phyloP scores from a whole-genome alignment of 2,329 filamentous ascomycete genomes.

The Trichoderma endophyticum region DNA sequence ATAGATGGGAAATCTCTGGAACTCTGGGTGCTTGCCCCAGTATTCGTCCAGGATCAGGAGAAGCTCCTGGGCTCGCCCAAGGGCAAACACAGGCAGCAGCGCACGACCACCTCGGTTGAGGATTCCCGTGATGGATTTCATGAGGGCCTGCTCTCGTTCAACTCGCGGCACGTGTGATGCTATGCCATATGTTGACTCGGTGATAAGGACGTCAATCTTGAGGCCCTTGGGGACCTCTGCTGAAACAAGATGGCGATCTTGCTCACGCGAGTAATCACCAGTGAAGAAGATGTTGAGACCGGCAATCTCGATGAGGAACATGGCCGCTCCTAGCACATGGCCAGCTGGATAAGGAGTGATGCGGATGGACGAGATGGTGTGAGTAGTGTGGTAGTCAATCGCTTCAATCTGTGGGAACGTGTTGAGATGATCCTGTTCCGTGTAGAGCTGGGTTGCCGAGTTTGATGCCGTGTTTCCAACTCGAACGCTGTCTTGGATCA shows the following conservation, averaged over 20 bases:
- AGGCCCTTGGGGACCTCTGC: slow-evolving; percentile 84
- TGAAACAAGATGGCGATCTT: slow-evolving; percentile 92
- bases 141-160: slow-evolving; percentile 87
- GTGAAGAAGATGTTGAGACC: slow-evolving; percentile 97
- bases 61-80: slow-evolving; percentile 90
- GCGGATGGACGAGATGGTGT: slow-evolving; percentile 92
- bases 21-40: slow-evolving; percentile 86
- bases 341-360: slow-evolving; percentile 97
- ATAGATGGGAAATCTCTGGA: slow-evolving; percentile 90
- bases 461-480: slow-evolving; percentile 71
- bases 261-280: slow-evolving; percentile 93
- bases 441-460: slow-evolving; percentile 74
- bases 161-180: slow-evolving; percentile 87
- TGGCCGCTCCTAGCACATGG: slow-evolving; percentile 95
- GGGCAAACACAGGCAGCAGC: slow-evolving; percentile 90
- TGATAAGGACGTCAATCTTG: slow-evolving; percentile 94
- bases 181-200: slow-evolving; percentile 95
- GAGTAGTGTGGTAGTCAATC: slow-evolving; percentile 97
- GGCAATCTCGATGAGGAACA: slow-evolving; percentile 97
- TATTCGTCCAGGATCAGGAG: slow-evolving; percentile 95
- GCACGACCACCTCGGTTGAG: slow-evolving; percentile 89
- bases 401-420: slow-evolving; percentile 94
- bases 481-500: slow-evolving; percentile 94
- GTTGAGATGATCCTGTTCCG: slow-evolving; percentile 89
- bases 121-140: slow-evolving; percentile 91